Conservation (phyloP, 768 basidiomycete genomes). For the Suillus subluteus region DNA sequence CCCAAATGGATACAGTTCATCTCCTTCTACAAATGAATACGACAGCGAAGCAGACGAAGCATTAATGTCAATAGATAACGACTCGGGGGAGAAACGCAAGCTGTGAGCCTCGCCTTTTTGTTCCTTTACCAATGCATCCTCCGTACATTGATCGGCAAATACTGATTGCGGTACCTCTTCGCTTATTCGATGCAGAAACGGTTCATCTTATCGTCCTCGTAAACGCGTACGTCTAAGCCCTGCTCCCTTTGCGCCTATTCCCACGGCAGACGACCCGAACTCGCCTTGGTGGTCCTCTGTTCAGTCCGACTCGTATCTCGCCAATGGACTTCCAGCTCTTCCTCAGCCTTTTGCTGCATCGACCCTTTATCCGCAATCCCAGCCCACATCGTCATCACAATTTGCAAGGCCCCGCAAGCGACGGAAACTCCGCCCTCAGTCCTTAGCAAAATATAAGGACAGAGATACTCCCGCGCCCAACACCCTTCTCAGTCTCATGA, state of each 20-base stretch:
- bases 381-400: conserved; percentile 25
- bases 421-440: conserved; percentile 21
- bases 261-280: conserved; percentile 47
- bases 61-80: conserved; percentile 31
- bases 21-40: conserved; percentile 26
- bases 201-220: conserved; percentile 50
- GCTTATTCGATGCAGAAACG: conserved; percentile 36
- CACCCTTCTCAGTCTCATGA: conserved; percentile 71
- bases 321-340: conserved; percentile 65
- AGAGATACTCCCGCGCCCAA: conserved; percentile 32
- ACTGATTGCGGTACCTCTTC: conserved; percentile 8
- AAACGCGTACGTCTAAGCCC: conserved; percentile 61
- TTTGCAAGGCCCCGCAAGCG: conserved; percentile 13
- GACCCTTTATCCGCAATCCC: conserved; percentile 7
- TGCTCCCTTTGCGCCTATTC: conserved; percentile 15
- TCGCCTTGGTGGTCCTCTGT: conserved; percentile 80
- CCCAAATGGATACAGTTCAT: conserved; percentile 30
- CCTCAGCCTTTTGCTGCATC: conserved; percentile 43
- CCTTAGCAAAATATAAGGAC: conserved; percentile 23
- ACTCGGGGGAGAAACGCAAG: conserved; percentile 68
- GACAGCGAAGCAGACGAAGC: conserved; percentile 44
- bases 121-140: neutral
- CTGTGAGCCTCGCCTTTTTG: conserved; percentile 39
- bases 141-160: neutral
- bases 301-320: conserved; percentile 61